phyloP scores from a whole-genome alignment of 768 basidiomycete genomes.

The Russula ochroleuca region DNA sequence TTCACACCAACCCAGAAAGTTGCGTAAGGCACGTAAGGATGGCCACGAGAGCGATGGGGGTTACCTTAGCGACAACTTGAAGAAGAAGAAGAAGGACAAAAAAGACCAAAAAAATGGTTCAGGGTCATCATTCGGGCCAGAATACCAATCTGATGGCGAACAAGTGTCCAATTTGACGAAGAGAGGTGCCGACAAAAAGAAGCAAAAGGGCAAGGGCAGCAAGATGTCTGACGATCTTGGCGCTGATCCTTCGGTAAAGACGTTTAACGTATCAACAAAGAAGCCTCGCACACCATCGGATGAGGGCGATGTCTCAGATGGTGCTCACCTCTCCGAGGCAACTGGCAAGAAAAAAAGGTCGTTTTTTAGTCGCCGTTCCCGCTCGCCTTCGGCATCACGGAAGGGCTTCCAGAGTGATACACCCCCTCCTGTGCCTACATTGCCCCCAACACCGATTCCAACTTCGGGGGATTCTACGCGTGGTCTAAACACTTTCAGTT shows the following conservation, averaged over 20 bases:
- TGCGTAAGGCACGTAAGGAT: conserved; percentile 30
- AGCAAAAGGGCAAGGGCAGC: conserved; percentile 20
- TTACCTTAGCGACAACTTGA: conserved; percentile 30
- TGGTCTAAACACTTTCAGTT: not conserved
- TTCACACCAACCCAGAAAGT: conserved; percentile 31
- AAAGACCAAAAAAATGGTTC: conserved; percentile 30
- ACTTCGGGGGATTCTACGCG: conserved; percentile 16
- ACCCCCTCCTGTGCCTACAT: conserved; percentile 20
- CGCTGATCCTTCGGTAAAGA: conserved; percentile 2
- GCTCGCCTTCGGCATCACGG: conserved; percentile 19
- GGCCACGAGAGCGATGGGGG: conserved; percentile 35
- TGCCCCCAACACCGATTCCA: conserved; percentile 9
- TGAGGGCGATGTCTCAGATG: conserved; percentile 33
- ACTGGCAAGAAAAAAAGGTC: conserved; percentile 33
- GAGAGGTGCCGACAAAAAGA: conserved; percentile 23
- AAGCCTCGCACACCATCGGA: conserved; percentile 18
- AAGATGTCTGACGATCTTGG: conserved; percentile 21
- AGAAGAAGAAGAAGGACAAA: conserved; percentile 32
- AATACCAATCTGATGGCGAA: conserved; percentile 36
- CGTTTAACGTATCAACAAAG: conserved; percentile 22
- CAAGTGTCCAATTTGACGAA: conserved; percentile 27
- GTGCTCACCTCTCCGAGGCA: conserved; percentile 34
- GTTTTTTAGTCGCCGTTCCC: conserved; percentile 25
- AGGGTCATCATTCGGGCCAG: conserved; percentile 26
- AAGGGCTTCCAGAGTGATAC: not conserved